phyloP scores from a whole-genome alignment of 805 yeast species.

The Lipomyces sp. region DNA sequence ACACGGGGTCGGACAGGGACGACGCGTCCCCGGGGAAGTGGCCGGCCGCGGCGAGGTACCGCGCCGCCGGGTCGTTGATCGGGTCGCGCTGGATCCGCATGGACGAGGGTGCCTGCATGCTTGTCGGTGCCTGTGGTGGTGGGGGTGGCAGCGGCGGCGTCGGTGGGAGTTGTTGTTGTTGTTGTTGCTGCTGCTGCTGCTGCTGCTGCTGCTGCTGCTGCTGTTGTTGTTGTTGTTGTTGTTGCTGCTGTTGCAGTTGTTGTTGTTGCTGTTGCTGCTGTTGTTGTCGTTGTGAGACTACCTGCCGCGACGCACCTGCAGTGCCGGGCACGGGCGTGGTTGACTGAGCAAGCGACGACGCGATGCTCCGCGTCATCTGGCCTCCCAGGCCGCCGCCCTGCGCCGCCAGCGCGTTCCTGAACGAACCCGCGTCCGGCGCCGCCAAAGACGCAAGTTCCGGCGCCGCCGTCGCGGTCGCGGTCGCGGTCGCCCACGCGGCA shows the following conservation, averaged over 20 bases:
- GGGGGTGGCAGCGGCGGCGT: no score
- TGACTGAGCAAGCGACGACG: background rate
- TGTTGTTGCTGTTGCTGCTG: conserved; percentile 6
- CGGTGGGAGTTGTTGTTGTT: no score
- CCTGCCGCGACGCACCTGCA: conserved; percentile 1
- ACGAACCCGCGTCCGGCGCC: conserved; percentile 3
- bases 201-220: conserved; percentile 11
- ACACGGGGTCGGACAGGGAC: no score
- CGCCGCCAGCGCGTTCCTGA: background rate
- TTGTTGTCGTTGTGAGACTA: background rate
- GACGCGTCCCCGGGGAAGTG: no score
- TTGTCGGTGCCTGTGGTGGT: no score
- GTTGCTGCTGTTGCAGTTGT: background rate
- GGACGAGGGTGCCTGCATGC: no score
- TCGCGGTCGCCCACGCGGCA: conserved; percentile 13
- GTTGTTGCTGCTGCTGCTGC: conserved; percentile 3
- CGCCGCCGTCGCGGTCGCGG: conserved; percentile 7
- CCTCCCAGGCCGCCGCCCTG: conserved; percentile 5
- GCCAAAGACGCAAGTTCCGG: conserved; percentile 13
- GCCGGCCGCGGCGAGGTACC: no score
- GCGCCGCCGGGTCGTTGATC: no score
- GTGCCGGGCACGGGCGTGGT: conserved; percentile 8
- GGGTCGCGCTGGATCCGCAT: no score
- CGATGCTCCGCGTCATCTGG: background rate
- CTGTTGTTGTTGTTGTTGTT: conserved; percentile 1